Conservation (phyloP, 2,329 filamentous ascomycete genomes). For the Dactylellina cionopaga region DNA sequence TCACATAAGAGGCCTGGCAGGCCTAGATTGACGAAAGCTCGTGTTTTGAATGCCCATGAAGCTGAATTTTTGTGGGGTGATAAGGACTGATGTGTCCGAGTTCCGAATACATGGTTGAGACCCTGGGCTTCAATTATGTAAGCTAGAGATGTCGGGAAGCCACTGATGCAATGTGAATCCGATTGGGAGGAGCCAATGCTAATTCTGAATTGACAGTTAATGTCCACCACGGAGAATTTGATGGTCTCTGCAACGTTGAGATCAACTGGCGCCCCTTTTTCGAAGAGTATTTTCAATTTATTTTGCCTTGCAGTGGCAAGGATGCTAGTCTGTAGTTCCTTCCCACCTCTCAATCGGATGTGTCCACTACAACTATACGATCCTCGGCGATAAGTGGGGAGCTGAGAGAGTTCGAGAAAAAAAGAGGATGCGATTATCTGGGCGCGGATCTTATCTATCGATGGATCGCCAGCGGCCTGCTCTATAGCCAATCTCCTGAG, state of each 20-base stretch:
- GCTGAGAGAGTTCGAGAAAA: too few relatives aligned
- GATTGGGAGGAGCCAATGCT: neutral
- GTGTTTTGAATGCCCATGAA: too few relatives aligned
- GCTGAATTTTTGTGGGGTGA: too few relatives aligned
- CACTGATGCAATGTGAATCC: neutral
- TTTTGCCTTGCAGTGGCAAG: neutral
- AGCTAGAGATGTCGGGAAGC: conserved; percentile 3
- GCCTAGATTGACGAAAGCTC: too few relatives aligned
- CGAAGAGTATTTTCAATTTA: neutral
- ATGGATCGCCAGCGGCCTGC: neutral
- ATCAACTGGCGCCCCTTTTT: neutral
- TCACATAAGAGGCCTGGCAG: too few relatives aligned
- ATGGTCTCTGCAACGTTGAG: too few relatives aligned
- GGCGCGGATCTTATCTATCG: too few relatives aligned
- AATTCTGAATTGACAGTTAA: neutral
- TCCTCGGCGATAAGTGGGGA: too few relatives aligned
- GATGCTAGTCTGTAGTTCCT: neutral
- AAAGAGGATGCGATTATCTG: too few relatives aligned
- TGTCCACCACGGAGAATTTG: neutral
- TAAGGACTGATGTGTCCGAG: neutral
- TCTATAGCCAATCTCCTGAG: neutral
- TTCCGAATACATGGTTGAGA: conserved; percentile 9
- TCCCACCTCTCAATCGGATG: too few relatives aligned
- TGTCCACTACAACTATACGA: too few relatives aligned
- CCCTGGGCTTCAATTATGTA: conserved; percentile 1